phyloP scores from a whole-genome alignment of 1,284 basidiomycete species.

The Tetrapyrgos nigripes region DNA sequence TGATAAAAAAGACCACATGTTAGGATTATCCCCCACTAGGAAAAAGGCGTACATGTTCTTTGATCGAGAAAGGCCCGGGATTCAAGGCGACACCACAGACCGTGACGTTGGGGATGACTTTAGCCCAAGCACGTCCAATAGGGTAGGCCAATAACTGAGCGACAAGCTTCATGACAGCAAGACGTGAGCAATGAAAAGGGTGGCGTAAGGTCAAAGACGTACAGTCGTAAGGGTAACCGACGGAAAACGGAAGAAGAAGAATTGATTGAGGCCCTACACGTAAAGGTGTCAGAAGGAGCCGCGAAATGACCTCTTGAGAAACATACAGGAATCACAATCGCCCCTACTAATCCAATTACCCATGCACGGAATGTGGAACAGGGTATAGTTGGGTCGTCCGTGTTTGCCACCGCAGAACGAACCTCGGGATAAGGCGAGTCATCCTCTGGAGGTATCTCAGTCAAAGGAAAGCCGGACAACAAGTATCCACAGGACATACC shows the following conservation, averaged over 20 bases:
- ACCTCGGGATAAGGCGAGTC: conserved; percentile 20
- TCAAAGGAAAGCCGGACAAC: neutral
- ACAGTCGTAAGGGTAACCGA: conserved; percentile 14
- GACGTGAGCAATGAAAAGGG: neutral
- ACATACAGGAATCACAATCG: conserved; percentile 11
- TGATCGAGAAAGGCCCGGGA: conserved; percentile 70
- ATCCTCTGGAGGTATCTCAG: conserved; percentile 5
- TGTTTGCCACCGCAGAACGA: conserved; percentile 27
- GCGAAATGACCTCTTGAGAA: neutral
- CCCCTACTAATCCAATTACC: conserved; percentile 21
- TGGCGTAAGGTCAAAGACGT: neutral
- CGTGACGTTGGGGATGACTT: conserved; percentile 58
- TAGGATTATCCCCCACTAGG: neutral
- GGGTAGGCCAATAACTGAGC: conserved; percentile 72
- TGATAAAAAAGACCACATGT: neutral
- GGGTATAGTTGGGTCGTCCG: conserved; percentile 24
- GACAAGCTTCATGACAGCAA: conserved; percentile 43
- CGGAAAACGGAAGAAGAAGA: conserved; percentile 52
- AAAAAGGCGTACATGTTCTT: conserved; percentile 60
- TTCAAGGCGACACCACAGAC: conserved; percentile 66
- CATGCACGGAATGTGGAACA: conserved; percentile 19
- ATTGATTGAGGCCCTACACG: conserved; percentile 47
- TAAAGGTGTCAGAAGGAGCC: neutral
- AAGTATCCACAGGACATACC: neutral
- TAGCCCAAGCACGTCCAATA: conserved; percentile 65